These are phyloP conservation scores for Wallemia ichthyophaga DNA, from an alignment of 1,284 basidiomycete species.

Conservation along the genomic window DNA sequence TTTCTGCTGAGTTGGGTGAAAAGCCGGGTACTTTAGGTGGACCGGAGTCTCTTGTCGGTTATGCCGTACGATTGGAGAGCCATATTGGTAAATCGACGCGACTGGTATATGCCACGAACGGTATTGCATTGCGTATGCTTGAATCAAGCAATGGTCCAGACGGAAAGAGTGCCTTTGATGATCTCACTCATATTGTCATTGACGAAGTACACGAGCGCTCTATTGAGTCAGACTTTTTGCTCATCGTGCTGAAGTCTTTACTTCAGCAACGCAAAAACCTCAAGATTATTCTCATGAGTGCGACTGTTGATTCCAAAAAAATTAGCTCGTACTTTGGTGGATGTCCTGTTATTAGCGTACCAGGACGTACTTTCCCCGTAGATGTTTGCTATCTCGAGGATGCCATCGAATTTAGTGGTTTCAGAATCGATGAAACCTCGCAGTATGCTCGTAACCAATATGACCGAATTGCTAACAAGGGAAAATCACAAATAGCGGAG, in stretches of 20 bases:
- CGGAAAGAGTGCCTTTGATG: constrained; percentile 53
- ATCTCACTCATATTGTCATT: constrained; percentile 55
- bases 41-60: constrained; percentile 55
- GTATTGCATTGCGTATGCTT: constrained; percentile 87
- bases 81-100: constrained; percentile 45
- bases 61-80: constrained; percentile 79
- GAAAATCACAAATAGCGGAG: constrained; percentile 25
- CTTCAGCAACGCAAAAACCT: constrained; percentile 47
- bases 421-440: constrained; percentile 54
- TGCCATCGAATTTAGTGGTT: constrained; percentile 58
- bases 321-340: constrained; percentile 75
- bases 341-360: constrained; percentile 63
- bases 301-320: constrained; percentile 81
- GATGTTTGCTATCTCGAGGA: constrained; percentile 70
- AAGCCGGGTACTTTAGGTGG: constrained; percentile 49
- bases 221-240: constrained; percentile 88
- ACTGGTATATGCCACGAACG: constrained; percentile 38
- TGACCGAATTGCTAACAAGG: constrained; percentile 31
- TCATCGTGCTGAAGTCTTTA: constrained; percentile 81
- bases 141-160: constrained; percentile 39
- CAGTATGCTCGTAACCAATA: constrained; percentile 36
- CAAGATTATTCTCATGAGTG: constrained; percentile 89
- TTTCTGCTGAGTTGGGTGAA: constrained; percentile 80
- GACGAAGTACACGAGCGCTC: constrained; percentile 85
- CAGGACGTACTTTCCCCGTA: constrained; percentile 92